phyloP scores from a whole-genome alignment of 495 filamentous ascomycete species.

The Penicillium subrubescens region DNA sequence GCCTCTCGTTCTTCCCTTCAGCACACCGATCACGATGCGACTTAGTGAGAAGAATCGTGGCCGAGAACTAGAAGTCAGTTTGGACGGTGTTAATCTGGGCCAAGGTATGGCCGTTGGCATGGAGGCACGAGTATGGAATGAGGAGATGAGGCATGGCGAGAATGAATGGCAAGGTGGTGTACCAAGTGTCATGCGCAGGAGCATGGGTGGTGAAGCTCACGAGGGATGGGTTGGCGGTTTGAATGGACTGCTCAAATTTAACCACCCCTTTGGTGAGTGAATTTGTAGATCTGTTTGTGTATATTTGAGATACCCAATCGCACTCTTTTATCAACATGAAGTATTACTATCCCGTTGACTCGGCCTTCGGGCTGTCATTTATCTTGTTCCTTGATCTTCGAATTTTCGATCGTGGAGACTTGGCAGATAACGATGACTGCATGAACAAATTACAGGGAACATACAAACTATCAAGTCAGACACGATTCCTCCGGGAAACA shows the following conservation, averaged over 20 bases:
- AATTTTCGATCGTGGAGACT: neutral
- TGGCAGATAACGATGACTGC: neutral
- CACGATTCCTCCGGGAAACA: no score
- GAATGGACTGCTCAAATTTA: conserved; percentile 95
- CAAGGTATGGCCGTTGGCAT: conserved; percentile 74
- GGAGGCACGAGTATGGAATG: conserved; percentile 86
- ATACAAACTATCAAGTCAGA: neutral
- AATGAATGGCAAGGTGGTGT: conserved; percentile 65
- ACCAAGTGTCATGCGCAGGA: conserved; percentile 58
- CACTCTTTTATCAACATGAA: neutral
- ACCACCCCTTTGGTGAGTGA: conserved; percentile 92
- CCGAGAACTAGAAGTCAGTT: conserved; percentile 81
- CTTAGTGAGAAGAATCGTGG: conserved; percentile 82
- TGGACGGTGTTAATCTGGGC: conserved; percentile 77
- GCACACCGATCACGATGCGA: conserved; percentile 79
- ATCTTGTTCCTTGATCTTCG: neutral
- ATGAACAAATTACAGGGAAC: neutral
- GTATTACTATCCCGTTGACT: neutral
- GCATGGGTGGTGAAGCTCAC: conserved; percentile 58
- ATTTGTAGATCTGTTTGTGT: neutral
- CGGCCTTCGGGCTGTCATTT: neutral
- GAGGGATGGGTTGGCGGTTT: conserved; percentile 97
- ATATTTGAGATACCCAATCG: conserved; percentile 8
- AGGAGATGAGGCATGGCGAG: conserved; percentile 67
- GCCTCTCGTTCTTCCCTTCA: conserved; percentile 83